Percentiles rank a stretch among this genome's conserved stretches.
Conservation (phyloP, 2,329 filamentous ascomycete species). For the Ophiostoma montium region DNA sequence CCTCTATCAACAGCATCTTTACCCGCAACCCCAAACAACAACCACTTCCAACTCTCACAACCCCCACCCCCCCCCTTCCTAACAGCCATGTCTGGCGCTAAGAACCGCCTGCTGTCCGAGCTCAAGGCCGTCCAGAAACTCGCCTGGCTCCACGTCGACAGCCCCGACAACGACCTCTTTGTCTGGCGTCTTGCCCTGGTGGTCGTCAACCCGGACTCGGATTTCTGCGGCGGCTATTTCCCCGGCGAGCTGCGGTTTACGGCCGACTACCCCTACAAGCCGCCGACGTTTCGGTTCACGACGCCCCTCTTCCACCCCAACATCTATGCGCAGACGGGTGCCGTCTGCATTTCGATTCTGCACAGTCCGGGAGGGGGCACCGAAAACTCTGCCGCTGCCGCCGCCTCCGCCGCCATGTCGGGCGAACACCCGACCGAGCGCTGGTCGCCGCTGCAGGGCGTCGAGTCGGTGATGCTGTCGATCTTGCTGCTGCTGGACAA, state of each 20-base stretch:
- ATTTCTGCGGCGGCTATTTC: constrained; percentile 88
- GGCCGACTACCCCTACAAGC: constrained; percentile 75
- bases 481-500: constrained; percentile 87
- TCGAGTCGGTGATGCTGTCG: constrained; percentile 87
- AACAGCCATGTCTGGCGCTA: constrained; percentile 35
- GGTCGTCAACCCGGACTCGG: constrained; percentile 81
- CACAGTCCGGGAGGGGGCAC: constrained; percentile 87
- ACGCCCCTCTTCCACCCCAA: constrained; percentile 79
- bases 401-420: constrained; percentile 79
- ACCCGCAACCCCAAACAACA: too few relatives aligned
- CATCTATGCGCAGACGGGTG: constrained; percentile 69
- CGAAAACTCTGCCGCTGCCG: too few relatives aligned
- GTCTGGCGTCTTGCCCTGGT: constrained; percentile 81
- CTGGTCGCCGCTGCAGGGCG: constrained; percentile 87
- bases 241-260: constrained; percentile 77
- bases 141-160: constrained; percentile 87
- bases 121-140: constrained; percentile 70
- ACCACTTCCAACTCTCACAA: too few relatives aligned
- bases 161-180: constrained; percentile 57
- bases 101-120: constrained; percentile 82
- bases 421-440: constrained; percentile 82
- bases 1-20: too few relatives aligned
- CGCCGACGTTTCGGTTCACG: constrained; percentile 77
- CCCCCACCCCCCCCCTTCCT: too few relatives aligned
- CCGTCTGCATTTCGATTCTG: constrained; percentile 91